These are phyloP conservation scores for Betula pendula DNA, from an alignment of 306 rosid genomes.

Conservation along the genomic window DNA sequence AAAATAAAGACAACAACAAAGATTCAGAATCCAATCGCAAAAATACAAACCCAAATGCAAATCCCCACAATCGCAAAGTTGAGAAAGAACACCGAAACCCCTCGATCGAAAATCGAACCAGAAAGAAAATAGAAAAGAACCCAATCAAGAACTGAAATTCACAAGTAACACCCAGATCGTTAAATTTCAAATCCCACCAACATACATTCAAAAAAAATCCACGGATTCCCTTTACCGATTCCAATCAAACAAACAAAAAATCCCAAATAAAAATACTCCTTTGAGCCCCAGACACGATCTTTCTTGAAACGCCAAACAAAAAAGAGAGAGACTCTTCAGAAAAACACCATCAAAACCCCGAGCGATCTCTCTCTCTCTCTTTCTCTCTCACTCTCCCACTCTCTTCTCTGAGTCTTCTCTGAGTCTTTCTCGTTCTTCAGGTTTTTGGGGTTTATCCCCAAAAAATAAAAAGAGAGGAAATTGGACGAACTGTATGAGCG, in stretches of 20 bases:
- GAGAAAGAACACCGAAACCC: slow-evolving; percentile 3
- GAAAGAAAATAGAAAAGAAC: slow-evolving; percentile 25
- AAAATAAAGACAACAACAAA: neutral
- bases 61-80: slow-evolving; percentile 1
- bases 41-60: neutral
- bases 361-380: slow-evolving; percentile 31
- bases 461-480: neutral
- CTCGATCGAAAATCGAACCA: neutral
- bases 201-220: slow-evolving; percentile 12
- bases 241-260: slow-evolving; percentile 14
- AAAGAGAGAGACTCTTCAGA: slow-evolving; percentile 35
- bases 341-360: slow-evolving; percentile 30
- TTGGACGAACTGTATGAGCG: slow-evolving; percentile 19
- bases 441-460: slow-evolving; percentile 19
- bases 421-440: neutral
- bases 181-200: slow-evolving; percentile 5
- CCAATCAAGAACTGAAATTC: slow-evolving; percentile 28
- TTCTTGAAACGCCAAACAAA: slow-evolving; percentile 3
- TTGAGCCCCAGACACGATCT: neutral
- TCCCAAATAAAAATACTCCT: slow-evolving; percentile 1
- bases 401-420: neutral
- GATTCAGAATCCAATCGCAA: slow-evolving; percentile 1
- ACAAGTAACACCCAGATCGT: slow-evolving; percentile 18
- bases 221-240: neutral
- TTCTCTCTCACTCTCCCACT: slow-evolving; percentile 2